Evolutionary conservation across 202 grass and related monocot genomes (phyloP), one percentile per base, ranked within the genome.

Genomic region (Panicum hallii): DNA sequence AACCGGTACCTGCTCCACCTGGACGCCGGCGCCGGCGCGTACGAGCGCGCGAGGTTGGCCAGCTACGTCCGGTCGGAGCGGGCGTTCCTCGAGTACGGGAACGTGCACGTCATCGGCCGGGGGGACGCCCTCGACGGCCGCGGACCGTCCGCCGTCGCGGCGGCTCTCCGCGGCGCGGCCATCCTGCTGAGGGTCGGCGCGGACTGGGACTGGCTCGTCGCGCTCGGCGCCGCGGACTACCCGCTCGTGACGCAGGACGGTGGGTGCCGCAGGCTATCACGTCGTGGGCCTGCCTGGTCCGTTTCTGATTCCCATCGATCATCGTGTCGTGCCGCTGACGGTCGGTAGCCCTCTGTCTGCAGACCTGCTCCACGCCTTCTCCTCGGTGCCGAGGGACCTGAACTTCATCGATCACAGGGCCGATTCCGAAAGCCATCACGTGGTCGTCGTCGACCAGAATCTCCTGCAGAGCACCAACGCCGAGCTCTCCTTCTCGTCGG

Each of bases 131-230:
- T 97, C 16, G 89, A 97, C 76, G 75, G 23, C 78, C 82, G 92
- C 1, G 92, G 95, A 13, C 62, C 95, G 40, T 95, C 95, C 9
- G 75, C 85, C 23, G 68, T 97, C 20, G 88, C 92, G 1, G 85
- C 92, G 14, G 85, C 88, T 48, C 92, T 98, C 32, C 90, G 83
- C 67, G 95, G 90, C 70, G 93, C 93, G 8, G 86, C 95, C 42
- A 48, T 92, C 62, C 79, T 98, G 32, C 65, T 95, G 19, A 91
- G 84, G 85, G 17, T 91, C 57, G 77, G 85, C 52, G 30, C 41
- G 12, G 86, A 93, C 47, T 95, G 95, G 95, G 95, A 98, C 79
- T 98, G 95, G 95, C 94, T 95, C 88, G 87, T 98, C 72, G 88
- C 88, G 79, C 83, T 98, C 23, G 84, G 83, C 74, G 88, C 95